Evolutionary conservation across 768 basidiomycete species (phyloP).

Genomic region (Daedalea quercina): DNA sequence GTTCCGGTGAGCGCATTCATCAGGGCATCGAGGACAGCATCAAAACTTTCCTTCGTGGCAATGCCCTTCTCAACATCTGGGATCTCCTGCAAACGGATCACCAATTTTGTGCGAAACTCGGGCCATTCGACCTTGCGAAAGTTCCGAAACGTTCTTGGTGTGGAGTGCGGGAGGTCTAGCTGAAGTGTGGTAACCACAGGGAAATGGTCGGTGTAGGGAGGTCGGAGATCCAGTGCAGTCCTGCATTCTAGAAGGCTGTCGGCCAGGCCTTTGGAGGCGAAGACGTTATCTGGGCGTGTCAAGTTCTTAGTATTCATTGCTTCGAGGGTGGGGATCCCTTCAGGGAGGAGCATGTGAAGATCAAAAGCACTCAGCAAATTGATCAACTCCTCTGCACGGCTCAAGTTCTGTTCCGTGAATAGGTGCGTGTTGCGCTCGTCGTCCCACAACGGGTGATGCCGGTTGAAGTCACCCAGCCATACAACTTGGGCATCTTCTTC

Average conservation of each 20-base stretch:
- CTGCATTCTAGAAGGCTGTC: constrained; percentile 24
- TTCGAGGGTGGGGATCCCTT: constrained; percentile 28
- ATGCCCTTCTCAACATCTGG: not conserved
- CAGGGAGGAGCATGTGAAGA: constrained; percentile 30
- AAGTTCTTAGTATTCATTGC: constrained; percentile 24
- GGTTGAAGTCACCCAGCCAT: constrained; percentile 33
- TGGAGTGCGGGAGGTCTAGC: constrained; percentile 3
- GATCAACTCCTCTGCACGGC: constrained; percentile 21
- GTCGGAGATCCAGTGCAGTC: constrained; percentile 9
- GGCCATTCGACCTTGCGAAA: constrained; percentile 27
- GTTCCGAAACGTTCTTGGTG: constrained; percentile 9
- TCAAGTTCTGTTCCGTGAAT: constrained; percentile 23
- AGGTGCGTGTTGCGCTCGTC: constrained; percentile 25
- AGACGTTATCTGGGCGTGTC: constrained; percentile 40
- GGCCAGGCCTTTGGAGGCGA: constrained; percentile 15
- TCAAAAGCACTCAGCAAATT: constrained; percentile 16
- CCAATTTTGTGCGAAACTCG: constrained; percentile 19
- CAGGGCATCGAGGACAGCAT: constrained; percentile 1
- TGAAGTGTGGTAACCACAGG: constrained; percentile 28
- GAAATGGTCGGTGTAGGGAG: constrained; percentile 32
- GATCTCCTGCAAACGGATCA: not conserved
- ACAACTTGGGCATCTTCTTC: constrained; percentile 13
- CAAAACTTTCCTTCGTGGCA: constrained; percentile 6
- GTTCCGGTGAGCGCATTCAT: constrained; percentile 12
- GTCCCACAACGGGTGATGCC: constrained; percentile 37